Evolutionary conservation across 1,284 basidiomycete genomes (phyloP), one percentile per base, ranked within the genome.

Genomic region (Cryptococcus sp.): DNA sequence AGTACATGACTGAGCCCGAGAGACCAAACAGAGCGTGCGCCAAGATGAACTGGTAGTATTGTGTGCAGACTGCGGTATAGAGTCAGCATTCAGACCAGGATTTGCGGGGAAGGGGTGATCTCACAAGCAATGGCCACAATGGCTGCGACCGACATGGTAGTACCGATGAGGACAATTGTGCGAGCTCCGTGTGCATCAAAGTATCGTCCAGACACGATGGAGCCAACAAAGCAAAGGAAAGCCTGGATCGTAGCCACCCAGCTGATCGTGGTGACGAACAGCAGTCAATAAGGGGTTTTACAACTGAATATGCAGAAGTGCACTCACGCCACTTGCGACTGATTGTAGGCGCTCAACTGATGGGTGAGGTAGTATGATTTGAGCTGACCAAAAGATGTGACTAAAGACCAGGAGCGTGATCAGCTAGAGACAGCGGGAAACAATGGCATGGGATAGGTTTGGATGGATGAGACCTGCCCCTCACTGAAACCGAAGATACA

Each of bases 11-110:
- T 1, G 71, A 64, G 0, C 70, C 75, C 0, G 71, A 66, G 11
- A 73, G 54, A 25, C 77, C 75, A 49, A 73, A 75, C 2, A 71
- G 60, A 11, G 71, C 49, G 41, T 74, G 73, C 1, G 73, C 71
- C 4, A 77, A 68, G 19, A 77, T 57, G 62, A 78, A 74, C 52
- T 78, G 77, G 57, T 73, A 78, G 62, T 72, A 78, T 47, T 71
- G 63, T 23, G 72, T 59, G 23, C 71, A 74, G 59, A 78, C 71
- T 66, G 56, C 40, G 5, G 8, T 10, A 22, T 19, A 41, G 42
- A 40, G 51, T 51, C 52, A 42, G 53, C 46, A 16, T 8, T 13
- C 3, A n/a, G 8, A 25, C 2, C 20, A 51, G 51, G 22, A 25
- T 46, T 35, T 35, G n/a, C n/a, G 23, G 16, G 15, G 16, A n/a